phyloP scores from a whole-genome alignment of 192 early-diverging fungal genomes.

The Gigaspora rosea region DNA sequence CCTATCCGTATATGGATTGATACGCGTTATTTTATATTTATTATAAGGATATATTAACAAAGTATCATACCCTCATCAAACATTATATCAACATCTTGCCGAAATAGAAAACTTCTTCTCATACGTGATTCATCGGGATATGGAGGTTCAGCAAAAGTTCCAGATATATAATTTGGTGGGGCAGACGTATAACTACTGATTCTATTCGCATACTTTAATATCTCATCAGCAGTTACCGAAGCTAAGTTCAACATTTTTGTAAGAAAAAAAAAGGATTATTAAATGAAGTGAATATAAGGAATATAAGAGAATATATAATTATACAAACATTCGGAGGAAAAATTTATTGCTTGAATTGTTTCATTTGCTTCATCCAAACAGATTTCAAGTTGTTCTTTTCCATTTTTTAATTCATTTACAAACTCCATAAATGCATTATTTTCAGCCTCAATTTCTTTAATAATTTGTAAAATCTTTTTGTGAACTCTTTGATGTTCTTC shows the following conservation, averaged over 20 bases:
- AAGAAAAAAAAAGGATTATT: not conserved
- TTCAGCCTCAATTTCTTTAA: constrained; percentile 45
- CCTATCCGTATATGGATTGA: too few relatives aligned
- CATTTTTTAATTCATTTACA: constrained; percentile 35
- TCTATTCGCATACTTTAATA: constrained; percentile 48
- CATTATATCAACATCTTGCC: constrained; percentile 37
- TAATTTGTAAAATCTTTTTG: constrained; percentile 38
- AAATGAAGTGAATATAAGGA: constrained; percentile 1
- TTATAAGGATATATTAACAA: constrained; percentile 5
- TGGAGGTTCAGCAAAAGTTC: constrained; percentile 36
- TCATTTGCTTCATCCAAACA: constrained; percentile 34
- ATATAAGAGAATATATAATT: not conserved
- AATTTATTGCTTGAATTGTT: constrained; percentile 33
- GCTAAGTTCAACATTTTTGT: not conserved
- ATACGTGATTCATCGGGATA: constrained; percentile 51
- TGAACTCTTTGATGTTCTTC: constrained; percentile 49
- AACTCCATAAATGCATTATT: constrained; percentile 38
- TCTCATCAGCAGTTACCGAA: constrained; percentile 39
- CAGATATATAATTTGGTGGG: constrained; percentile 41
- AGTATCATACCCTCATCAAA: constrained; percentile 33
- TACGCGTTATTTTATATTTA: not conserved
- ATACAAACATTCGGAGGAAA: constrained; percentile 33
- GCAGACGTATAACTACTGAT: constrained; percentile 48
- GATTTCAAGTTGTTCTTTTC: constrained; percentile 35
- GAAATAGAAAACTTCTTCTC: constrained; percentile 42